Conservation (phyloP, 73 alveolate genomes). For the Paramecium sexaurelia region DNA sequence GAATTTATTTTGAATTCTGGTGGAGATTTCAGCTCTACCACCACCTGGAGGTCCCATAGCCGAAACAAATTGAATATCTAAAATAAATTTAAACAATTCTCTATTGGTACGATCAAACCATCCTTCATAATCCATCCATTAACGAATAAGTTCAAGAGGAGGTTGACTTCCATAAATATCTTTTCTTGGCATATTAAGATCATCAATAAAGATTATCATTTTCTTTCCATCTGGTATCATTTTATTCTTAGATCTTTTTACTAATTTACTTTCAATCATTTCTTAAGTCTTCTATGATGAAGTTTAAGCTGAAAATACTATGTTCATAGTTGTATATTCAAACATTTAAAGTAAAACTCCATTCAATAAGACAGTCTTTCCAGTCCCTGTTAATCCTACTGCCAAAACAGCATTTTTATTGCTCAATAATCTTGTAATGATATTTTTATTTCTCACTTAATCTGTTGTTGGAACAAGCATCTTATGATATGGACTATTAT, state of each 20-base stretch:
- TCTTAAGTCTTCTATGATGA: conserved; percentile 91
- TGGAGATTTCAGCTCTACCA: conserved; percentile 91
- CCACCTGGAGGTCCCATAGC: conserved; percentile 99
- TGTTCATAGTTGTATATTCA: conserved; percentile 81
- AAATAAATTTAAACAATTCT: conserved; percentile 74
- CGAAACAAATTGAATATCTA: conserved; percentile 87
- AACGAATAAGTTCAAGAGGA: conserved; percentile 97
- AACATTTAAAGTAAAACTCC: conserved; percentile 46
- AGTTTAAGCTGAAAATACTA: conserved; percentile 97
- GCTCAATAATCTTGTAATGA: conserved; percentile 43
- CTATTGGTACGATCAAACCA: conserved; percentile 88
- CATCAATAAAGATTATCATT: conserved; percentile 96
- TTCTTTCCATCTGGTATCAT: conserved; percentile 96
- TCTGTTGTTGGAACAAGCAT: conserved; percentile 97
- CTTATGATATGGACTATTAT: conserved; percentile 88
- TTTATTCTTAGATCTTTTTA: conserved; percentile 96
- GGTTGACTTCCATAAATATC: conserved; percentile 99
- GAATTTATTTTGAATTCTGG: conserved; percentile 79
- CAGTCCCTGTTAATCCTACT: conserved; percentile 99
- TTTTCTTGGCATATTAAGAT: conserved; percentile 98
- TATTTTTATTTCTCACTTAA: conserved; percentile 88
- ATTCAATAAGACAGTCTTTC: conserved; percentile 96
- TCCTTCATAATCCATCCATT: conserved; percentile 98
- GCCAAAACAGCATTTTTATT: conserved; percentile 74
- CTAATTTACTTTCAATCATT: conserved; percentile 96